phyloP scores from a whole-genome alignment of 257 asterid genomes.

The Nyctanthes arbortristis region DNA sequence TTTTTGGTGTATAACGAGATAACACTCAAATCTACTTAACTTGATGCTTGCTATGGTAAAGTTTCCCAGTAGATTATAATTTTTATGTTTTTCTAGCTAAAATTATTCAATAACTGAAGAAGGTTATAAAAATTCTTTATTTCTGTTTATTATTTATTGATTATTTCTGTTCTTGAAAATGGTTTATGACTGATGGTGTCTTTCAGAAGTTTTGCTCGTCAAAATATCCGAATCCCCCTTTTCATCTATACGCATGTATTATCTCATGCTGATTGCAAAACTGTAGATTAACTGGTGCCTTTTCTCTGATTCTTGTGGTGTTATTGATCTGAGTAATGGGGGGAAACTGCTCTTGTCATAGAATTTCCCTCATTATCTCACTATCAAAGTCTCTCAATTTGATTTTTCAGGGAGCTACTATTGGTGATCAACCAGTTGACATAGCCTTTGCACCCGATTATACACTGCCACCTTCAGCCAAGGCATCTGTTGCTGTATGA shows the following conservation, averaged over 20 bases:
- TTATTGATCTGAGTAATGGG: too few relatives aligned
- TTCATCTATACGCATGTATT: neutral
- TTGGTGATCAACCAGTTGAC: constrained; percentile 61
- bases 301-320: constrained; percentile 1
- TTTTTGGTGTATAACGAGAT: neutral
- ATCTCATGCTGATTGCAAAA: neutral
- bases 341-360: neutral
- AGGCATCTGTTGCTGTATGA: constrained; percentile 38
- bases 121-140: neutral
- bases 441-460: constrained; percentile 47
- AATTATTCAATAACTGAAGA: neutral
- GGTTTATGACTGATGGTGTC: neutral
- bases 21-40: neutral
- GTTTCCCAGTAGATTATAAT: neutral
- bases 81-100: neutral
- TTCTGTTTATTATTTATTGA: too few relatives aligned
- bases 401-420: constrained; percentile 57
- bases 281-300: neutral
- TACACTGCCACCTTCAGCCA: constrained; percentile 40
- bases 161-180: neutral
- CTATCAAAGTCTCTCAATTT: constrained; percentile 9
- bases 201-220: neutral
- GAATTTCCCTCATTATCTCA: neutral
- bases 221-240: neutral
- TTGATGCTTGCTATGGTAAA: neutral